These are phyloP conservation scores for Leccinellum luteum DNA, from an alignment of 768 basidiomycete species.

Conservation along the genomic window DNA sequence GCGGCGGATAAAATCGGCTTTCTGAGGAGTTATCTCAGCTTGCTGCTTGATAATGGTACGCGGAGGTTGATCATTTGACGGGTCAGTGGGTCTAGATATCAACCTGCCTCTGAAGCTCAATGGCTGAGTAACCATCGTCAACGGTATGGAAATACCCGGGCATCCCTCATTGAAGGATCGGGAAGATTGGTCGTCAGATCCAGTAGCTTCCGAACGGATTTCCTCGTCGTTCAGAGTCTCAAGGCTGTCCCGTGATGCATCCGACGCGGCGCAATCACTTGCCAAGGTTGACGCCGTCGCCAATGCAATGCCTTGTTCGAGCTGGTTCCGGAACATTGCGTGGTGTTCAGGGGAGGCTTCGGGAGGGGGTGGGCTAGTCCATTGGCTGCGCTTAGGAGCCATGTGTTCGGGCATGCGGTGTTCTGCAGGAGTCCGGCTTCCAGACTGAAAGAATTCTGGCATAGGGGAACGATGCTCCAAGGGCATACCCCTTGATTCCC, in stretches of 20 bases:
- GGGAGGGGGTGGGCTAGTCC: slow-evolving; percentile 83
- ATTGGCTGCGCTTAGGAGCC: slow-evolving; percentile 76
- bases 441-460: slow-evolving; percentile 45
- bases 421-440: slow-evolving; percentile 30
- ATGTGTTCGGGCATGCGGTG: slow-evolving; percentile 60
- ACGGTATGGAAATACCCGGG: slow-evolving; percentile 15
- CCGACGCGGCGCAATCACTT: slow-evolving; percentile 49
- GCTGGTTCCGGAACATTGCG: slow-evolving; percentile 61
- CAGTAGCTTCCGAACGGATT: slow-evolving; percentile 52
- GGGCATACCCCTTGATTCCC: slow-evolving; percentile 43
- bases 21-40: slow-evolving; percentile 26
- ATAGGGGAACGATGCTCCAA: slow-evolving; percentile 54
- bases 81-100: slow-evolving; percentile 12
- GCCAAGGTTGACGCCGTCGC: slow-evolving; percentile 65
- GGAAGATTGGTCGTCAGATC: slow-evolving; percentile 71
- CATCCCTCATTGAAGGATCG: slow-evolving; percentile 60
- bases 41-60: slow-evolving; percentile 6
- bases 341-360: slow-evolving; percentile 69
- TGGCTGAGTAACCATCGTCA: slow-evolving; percentile 5
- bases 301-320: slow-evolving; percentile 63
- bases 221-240: slow-evolving; percentile 70
- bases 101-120: slow-evolving; percentile 27
- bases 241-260: slow-evolving; percentile 56
- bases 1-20: slow-evolving; percentile 40
- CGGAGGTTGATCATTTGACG: slow-evolving; percentile 1